These are phyloP conservation scores for Platismatia glauca DNA, from an alignment of 495 filamentous ascomycete species.

Conservation along the genomic window DNA sequence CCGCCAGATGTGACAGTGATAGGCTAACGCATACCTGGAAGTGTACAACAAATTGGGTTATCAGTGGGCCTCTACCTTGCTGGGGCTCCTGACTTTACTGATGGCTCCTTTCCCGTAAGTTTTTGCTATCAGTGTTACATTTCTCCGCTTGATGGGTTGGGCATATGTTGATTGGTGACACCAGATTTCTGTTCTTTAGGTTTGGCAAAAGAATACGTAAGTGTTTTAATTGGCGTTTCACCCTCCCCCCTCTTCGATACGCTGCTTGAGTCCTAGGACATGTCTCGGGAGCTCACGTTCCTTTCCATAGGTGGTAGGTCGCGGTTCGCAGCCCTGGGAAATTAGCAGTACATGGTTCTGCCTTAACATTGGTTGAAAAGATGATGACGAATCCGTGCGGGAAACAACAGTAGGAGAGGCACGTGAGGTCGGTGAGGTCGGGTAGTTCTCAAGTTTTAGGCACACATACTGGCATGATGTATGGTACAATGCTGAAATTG, in stretches of 20 bases:
- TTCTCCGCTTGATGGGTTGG: background rate
- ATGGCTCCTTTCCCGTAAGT: constrained; percentile 63
- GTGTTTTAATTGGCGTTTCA: constrained; percentile 17
- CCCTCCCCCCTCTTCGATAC: background rate
- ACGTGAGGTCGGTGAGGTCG: no score
- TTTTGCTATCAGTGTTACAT: background rate
- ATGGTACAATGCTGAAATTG: background rate
- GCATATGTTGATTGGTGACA: constrained; percentile 8
- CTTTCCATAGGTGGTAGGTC: constrained; percentile 37
- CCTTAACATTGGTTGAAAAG: background rate
- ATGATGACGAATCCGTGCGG: background rate
- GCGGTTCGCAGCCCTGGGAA: constrained; percentile 40
- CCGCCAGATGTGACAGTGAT: constrained; percentile 3
- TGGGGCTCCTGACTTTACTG: constrained; percentile 59
- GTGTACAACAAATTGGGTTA: constrained; percentile 60
- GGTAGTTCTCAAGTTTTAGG: no score
- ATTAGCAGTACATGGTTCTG: constrained; percentile 1
- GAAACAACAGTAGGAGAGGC: no score
- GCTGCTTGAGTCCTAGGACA: background rate
- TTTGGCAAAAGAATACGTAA: constrained; percentile 48
- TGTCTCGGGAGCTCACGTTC: background rate
- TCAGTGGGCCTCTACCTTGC: constrained; percentile 62
- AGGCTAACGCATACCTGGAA: constrained; percentile 21
- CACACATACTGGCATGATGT: constrained; percentile 10
- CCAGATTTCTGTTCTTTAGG: constrained; percentile 54